A percentile compares a stretch with the other conserved stretches of the same genome.
Evolutionary conservation across 352 stramenopile species (phyloP).

Genomic region (Phytophthora europaea): DNA sequence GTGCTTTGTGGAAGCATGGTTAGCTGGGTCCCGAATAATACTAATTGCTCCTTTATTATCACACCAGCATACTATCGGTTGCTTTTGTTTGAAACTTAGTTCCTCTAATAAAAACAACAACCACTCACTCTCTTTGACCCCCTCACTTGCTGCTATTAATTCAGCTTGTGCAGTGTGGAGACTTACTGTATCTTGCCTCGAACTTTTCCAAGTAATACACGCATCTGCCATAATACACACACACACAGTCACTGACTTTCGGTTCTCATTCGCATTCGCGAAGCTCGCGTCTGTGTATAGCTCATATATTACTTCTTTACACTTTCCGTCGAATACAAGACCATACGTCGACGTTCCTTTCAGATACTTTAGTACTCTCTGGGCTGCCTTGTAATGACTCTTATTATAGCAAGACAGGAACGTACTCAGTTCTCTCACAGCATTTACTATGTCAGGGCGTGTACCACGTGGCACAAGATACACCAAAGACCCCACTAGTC

Average conservation of each 20-base stretch:
- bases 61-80: neutral
- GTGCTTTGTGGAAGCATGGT: neutral
- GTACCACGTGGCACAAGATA: neutral
- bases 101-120: constrained; percentile 13
- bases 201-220: constrained; percentile 13
- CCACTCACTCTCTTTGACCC: constrained; percentile 17
- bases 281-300: constrained; percentile 8
- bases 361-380: neutral
- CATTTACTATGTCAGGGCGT: neutral
- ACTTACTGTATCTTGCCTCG: constrained; percentile 8
- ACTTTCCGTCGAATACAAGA: neutral
- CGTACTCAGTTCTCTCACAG: neutral
- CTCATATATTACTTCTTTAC: constrained; percentile 8
- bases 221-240: neutral
- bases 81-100: constrained; percentile 5
- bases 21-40: neutral
- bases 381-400: neutral
- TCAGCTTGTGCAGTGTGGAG: constrained; percentile 20
- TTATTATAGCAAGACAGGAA: neutral
- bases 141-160: constrained; percentile 22
- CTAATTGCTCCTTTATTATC: neutral
- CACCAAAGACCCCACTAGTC: constrained; percentile 1
- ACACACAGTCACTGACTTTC: constrained; percentile 15
- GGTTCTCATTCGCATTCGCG: constrained; percentile 11
- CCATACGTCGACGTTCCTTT: neutral